Base-by-base conservation (phyloP, 2,329 filamentous ascomycete species). In the Sporothrix curviconia region DNA sequence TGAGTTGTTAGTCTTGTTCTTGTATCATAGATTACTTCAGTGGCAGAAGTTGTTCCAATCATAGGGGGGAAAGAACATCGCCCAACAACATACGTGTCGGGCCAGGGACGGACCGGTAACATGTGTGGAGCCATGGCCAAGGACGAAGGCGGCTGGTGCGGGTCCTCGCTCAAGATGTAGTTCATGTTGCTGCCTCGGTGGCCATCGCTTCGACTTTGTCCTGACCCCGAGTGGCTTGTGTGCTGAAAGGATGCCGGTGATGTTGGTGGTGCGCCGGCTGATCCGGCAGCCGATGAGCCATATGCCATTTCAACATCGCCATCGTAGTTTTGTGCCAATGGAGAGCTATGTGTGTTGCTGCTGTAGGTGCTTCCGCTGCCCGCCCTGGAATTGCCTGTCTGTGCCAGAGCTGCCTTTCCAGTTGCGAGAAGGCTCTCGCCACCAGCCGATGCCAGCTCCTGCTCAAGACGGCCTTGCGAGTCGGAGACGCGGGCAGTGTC, bases 51-150 rank as follows among this genome's bases (percentile, higher is more conserved):
- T 36, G 28, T n/a, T n/a, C n/a, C 28, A 57, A n/a, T 17, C 24
- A 32, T 28, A 14, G 36, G 50, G 50, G 51, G 55, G 55, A 40
- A 53, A 7, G 19, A 24, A 47, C 44, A 34, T 32, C 50, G 28
- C 47, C 47, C 57, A 49, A 54, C 54, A 55, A 63, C 61, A 56
- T 63, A 63, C 61, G 57, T 36, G 28, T 60, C 56, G 57, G 61
- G 57, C 60, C 61, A 63, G 32, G 57, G 11, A 59, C 54, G 60
- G 60, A 59, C 61, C 53, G 61, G 58, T 57, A 56, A 49, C 37
- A 55, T 55, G 9, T 63, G 58, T 28, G 55, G 44, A 50, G 34
- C 47, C 42, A 52, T 55, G 19, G 47, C 50, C 49, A 36, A n/a
- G 22, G 54, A 42, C 9, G 42, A 55, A 17, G 50, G 15, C 36